Conservation (phyloP, 2,329 filamentous ascomycete species). For the Colletotrichum nymphaeae region DNA sequence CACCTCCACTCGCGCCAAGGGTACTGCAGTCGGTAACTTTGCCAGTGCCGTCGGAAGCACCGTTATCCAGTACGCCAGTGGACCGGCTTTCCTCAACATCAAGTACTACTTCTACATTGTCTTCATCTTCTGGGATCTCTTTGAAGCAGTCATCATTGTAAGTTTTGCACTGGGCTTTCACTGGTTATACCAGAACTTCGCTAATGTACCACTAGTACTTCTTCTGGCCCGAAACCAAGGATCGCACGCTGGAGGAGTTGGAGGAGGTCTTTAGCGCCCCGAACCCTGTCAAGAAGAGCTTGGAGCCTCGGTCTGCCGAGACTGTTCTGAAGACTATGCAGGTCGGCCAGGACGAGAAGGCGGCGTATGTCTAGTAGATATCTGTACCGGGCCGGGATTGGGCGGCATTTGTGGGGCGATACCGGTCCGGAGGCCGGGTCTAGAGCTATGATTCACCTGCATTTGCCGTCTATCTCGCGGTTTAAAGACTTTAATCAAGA, state of each 20-base stretch:
- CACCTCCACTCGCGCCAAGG: conserved; percentile 57
- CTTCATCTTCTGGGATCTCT: conserved; percentile 57
- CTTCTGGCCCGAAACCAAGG: conserved; percentile 60
- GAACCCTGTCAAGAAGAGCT: conserved; percentile 56
- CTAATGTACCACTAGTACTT: conserved; percentile 49
- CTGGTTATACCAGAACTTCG: background rate
- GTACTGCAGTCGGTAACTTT: conserved; percentile 56
- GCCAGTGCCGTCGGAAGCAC: conserved; percentile 50
- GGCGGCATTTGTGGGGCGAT: conserved; percentile 9
- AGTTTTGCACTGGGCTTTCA: background rate
- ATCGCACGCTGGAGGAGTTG: conserved; percentile 63
- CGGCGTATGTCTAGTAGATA: conserved; percentile 41
- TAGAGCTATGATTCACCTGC: background rate
- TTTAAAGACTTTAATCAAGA: background rate
- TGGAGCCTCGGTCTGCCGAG: conserved; percentile 53
- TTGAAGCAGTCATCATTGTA: conserved; percentile 52
- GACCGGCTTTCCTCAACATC: conserved; percentile 55
- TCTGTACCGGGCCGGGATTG: conserved; percentile 30
- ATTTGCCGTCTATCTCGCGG: background rate
- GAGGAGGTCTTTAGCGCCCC: conserved; percentile 60
- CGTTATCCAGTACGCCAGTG: conserved; percentile 57
- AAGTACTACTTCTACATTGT: conserved; percentile 58
- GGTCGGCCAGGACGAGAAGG: conserved; percentile 42
- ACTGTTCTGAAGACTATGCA: conserved; percentile 49
- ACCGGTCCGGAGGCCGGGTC: background rate